Percentiles rank a stretch among this genome's conserved stretches.
phyloP scores from a whole-genome alignment of 169 alveolate genomes.

The Prorocentrum cordatum region DNA sequence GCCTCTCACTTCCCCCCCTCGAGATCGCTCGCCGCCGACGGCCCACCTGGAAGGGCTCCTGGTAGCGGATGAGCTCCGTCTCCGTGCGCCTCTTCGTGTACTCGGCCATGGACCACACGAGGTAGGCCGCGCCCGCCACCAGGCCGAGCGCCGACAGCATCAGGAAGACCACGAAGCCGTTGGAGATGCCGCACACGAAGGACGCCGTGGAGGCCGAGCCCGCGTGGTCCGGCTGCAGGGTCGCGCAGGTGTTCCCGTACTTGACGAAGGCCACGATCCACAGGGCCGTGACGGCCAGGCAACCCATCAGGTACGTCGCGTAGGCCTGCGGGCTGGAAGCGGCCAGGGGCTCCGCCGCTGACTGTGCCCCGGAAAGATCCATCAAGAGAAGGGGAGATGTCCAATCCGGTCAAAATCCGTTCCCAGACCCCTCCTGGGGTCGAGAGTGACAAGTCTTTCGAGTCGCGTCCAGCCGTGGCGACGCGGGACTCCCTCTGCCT shows the following conservation, averaged over 20 bases:
- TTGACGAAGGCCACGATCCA: not conserved
- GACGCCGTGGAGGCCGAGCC: not conserved
- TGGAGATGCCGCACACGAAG: not conserved
- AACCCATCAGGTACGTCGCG: not conserved
- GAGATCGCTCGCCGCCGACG: too few species aligned
- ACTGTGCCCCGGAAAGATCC: too few species aligned
- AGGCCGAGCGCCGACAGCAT: not conserved
- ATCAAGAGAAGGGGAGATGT: too few species aligned
- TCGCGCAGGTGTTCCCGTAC: not conserved
- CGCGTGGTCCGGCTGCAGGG: not conserved
- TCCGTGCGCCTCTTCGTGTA: not conserved
- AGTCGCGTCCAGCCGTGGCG: too few species aligned
- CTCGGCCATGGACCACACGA: not conserved
- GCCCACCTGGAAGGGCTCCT: too few species aligned
- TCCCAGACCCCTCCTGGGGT: too few species aligned
- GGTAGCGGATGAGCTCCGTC: not conserved
- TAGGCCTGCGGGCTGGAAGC: too few species aligned
- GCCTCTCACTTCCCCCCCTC: too few species aligned
- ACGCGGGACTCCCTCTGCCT: too few species aligned
- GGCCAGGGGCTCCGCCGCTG: too few species aligned
- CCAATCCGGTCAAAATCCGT: too few species aligned
- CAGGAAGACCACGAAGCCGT: not conserved
- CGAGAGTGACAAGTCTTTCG: too few species aligned
- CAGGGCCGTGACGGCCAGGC: not conserved
- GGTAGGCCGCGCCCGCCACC: not conserved